A percentile compares a stretch with the other conserved stretches of the same genome.
These are phyloP conservation scores for Hypomyces rosellus DNA, from an alignment of 2,329 filamentous ascomycete species.

Conservation along the genomic window DNA sequence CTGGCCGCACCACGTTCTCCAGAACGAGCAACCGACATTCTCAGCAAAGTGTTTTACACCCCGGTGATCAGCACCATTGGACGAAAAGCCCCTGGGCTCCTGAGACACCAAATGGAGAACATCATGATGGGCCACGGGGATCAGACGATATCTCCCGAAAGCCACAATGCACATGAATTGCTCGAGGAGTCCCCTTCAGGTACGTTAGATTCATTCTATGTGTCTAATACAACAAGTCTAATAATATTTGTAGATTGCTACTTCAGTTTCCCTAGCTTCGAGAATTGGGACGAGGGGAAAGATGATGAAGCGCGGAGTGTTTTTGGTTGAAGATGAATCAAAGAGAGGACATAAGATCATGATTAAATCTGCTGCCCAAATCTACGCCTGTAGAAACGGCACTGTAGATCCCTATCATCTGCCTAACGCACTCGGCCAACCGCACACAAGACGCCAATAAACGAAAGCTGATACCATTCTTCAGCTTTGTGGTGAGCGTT, in stretches of 20 bases:
- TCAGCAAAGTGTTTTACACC: slow-evolving; percentile 47
- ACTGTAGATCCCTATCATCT: no score
- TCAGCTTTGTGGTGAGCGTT: no score
- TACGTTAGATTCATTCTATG: slow-evolving; percentile 9
- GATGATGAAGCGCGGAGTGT: background rate
- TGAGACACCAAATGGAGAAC: slow-evolving; percentile 16
- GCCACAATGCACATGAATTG: slow-evolving; percentile 16
- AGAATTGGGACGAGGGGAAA: slow-evolving; percentile 48
- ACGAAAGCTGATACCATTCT: no score
- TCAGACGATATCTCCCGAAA: slow-evolving; percentile 17
- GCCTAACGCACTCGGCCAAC: no score
- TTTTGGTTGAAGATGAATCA: background rate
- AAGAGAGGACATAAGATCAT: no score
- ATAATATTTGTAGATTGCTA: slow-evolving; percentile 41
- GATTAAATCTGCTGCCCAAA: no score
- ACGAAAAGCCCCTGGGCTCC: background rate
- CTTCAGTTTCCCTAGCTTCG: slow-evolving; percentile 69
- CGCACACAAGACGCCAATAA: no score
- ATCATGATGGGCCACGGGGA: slow-evolving; percentile 19
- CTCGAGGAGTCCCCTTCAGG: slow-evolving; percentile 23
- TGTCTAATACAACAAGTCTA: slow-evolving; percentile 30
- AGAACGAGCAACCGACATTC: slow-evolving; percentile 47
- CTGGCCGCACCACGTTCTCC: slow-evolving; percentile 42
- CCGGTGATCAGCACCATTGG: slow-evolving; percentile 8
- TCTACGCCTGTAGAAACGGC: no score